These are phyloP conservation scores for Leucosporidium creatinivorum DNA, from an alignment of 768 basidiomycete genomes.

Conservation along the genomic window DNA sequence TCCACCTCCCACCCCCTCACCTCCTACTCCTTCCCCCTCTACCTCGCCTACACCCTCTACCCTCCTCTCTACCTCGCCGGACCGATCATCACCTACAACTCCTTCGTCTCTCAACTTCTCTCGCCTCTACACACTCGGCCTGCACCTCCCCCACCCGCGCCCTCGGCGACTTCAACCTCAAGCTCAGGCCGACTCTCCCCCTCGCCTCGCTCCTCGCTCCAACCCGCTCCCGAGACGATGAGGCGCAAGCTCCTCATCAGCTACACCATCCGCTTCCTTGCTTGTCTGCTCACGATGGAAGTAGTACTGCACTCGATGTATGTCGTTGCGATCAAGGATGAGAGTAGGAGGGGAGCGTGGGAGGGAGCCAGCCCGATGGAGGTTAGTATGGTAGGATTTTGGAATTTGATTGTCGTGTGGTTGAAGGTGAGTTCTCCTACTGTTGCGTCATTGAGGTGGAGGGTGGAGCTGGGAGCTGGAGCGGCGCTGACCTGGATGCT, in stretches of 20 bases:
- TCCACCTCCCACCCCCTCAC: constrained; percentile 51
- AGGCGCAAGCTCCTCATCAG: constrained; percentile 36
- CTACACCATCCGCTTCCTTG: constrained; percentile 65
- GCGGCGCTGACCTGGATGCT: too few species aligned
- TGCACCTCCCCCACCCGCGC: too few species aligned
- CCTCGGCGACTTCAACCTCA: too few species aligned
- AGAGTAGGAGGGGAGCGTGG: constrained; percentile 49
- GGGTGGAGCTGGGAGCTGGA: too few species aligned
- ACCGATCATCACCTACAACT: constrained; percentile 92
- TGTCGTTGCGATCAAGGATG: constrained; percentile 89
- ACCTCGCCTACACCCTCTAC: constrained; percentile 79
- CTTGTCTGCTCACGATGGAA: constrained; percentile 77
- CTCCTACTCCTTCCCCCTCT: constrained; percentile 63
- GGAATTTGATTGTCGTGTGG: constrained; percentile 95
- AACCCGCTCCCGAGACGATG: constrained; percentile 42
- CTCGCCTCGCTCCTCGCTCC: constrained; percentile 38
- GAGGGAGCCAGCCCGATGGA: constrained; percentile 65
- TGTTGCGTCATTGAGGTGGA: too few species aligned
- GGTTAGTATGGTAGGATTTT: constrained; percentile 87
- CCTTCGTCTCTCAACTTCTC: constrained; percentile 82
- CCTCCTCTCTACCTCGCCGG: constrained; percentile 92
- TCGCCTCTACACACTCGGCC: background rate
- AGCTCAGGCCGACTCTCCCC: constrained; percentile 40
- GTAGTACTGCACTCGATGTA: constrained; percentile 88
- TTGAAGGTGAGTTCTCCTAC: constrained; percentile 69